These are phyloP conservation scores for Jaminaea rosea DNA, from an alignment of 1,284 basidiomycete genomes.

Conservation along the genomic window DNA sequence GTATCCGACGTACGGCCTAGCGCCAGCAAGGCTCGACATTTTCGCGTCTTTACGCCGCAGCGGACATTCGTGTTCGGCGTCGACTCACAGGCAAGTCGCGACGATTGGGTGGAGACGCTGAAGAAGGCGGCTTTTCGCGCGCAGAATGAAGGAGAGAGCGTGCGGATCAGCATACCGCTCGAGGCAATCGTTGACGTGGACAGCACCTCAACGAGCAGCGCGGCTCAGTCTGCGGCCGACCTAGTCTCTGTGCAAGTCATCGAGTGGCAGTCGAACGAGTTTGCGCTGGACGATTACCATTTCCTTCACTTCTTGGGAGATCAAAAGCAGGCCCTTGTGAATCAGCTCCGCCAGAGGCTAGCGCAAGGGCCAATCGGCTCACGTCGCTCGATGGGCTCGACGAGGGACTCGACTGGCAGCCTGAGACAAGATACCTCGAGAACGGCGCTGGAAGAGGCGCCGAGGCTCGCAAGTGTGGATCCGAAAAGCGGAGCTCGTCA, in stretches of 20 bases:
- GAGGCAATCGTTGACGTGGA: constrained; percentile 80
- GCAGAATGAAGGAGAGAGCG: constrained; percentile 88
- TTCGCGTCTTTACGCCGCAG: constrained; percentile 43
- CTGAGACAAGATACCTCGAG: too few species aligned
- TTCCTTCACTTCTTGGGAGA: constrained; percentile 33
- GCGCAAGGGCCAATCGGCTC: too few species aligned
- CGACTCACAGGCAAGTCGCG: constrained; percentile 34
- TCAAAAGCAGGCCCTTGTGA: too few species aligned
- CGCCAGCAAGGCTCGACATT: constrained; percentile 53
- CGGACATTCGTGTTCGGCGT: constrained; percentile 45
- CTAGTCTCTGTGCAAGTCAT: constrained; percentile 32
- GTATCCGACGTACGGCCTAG: constrained; percentile 73
- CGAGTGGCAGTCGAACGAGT: constrained; percentile 21
- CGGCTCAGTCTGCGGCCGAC: constrained; percentile 7
- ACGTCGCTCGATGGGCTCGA: too few species aligned
- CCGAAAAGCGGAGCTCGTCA: too few species aligned
- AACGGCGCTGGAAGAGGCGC: too few species aligned
- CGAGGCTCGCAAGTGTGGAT: too few species aligned
- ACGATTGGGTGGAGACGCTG: constrained; percentile 78
- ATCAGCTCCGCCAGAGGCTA: too few species aligned
- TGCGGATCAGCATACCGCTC: constrained; percentile 84
- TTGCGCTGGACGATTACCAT: constrained; percentile 34
- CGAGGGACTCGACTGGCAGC: too few species aligned
- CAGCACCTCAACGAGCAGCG: constrained; percentile 51
- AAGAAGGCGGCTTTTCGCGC: constrained; percentile 80